phyloP scores from a whole-genome alignment of 768 basidiomycete species.

The Boletus sp. region DNA sequence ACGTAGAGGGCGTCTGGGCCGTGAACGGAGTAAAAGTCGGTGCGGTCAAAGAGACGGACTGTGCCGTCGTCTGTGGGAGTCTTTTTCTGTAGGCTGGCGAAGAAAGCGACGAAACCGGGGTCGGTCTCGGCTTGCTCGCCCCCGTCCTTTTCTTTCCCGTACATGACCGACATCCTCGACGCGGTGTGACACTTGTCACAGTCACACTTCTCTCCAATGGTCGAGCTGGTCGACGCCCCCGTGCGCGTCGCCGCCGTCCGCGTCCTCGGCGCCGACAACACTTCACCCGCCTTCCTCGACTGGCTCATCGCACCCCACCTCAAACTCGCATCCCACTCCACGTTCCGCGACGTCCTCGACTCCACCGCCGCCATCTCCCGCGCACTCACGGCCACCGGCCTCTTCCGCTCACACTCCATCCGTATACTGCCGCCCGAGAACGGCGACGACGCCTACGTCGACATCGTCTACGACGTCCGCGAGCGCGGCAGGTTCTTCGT shows the following conservation, averaged over 20 bases:
- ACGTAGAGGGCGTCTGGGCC: conserved; percentile 87
- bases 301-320: conserved; percentile 73
- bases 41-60: conserved; percentile 83
- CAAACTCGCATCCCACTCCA: conserved; percentile 10
- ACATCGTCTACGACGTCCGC: conserved; percentile 73
- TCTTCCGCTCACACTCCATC: conserved; percentile 70
- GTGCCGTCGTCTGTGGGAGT: conserved; percentile 73
- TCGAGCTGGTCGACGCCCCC: conserved; percentile 49
- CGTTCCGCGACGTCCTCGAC: conserved; percentile 67
- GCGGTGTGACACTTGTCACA: conserved; percentile 26
- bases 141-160: conserved; percentile 60
- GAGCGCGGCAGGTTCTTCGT: conserved; percentile 77
- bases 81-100: conserved; percentile 57
- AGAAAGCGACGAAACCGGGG: conserved; percentile 76
- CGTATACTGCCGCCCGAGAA: conserved; percentile 57
- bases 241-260: conserved; percentile 74
- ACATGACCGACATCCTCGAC: conserved; percentile 55
- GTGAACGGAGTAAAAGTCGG: conserved; percentile 85
- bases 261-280: conserved; percentile 72
- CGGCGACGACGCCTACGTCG: conserved; percentile 62
- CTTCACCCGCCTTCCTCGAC: conserved; percentile 79
- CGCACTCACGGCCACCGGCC: conserved; percentile 67
- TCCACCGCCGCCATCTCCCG: conserved; percentile 66
- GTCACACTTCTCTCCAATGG: conserved; percentile 15
- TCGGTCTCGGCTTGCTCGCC: conserved; percentile 44